A percentile compares a stretch with the other conserved stretches of the same genome.
Conservation (phyloP, 148 eudicot genomes). For the Rhododendron ovatum region DNA sequence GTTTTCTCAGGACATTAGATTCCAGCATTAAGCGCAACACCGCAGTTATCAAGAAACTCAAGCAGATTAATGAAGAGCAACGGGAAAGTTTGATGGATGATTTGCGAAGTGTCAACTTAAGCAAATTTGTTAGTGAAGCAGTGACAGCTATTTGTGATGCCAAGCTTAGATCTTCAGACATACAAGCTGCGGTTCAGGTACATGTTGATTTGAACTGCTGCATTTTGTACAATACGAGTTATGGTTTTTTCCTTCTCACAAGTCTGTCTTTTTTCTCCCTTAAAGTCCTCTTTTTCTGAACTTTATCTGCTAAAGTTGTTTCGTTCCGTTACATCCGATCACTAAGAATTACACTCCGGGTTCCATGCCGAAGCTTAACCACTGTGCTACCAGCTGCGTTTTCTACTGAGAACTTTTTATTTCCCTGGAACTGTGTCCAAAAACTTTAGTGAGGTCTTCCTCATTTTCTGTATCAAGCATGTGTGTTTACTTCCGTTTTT, state of each 20-base stretch:
- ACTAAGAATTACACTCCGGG: neutral
- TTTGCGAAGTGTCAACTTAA: constrained; percentile 77
- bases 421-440: neutral
- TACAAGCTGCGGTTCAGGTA: constrained; percentile 98
- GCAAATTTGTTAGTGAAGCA: constrained; percentile 98
- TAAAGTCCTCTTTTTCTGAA: neutral
- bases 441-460: neutral
- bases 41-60: constrained; percentile 95
- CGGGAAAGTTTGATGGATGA: constrained; percentile 95
- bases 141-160: constrained; percentile 92
- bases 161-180: constrained; percentile 86
- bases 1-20: constrained; percentile 78
- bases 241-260: neutral
- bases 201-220: neutral
- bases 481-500: neutral
- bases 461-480: constrained; percentile 1
- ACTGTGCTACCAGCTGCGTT: neutral
- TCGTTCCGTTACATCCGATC: neutral
- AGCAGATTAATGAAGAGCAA: constrained; percentile 94
- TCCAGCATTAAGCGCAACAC: constrained; percentile 97
- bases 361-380: neutral
- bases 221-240: neutral
- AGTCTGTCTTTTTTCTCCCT: neutral
- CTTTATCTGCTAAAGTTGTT: neutral
- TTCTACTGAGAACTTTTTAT: neutral